These are phyloP conservation scores for Isatis tinctoria DNA, from an alignment of 345 rosid species.

Conservation along the genomic window DNA sequence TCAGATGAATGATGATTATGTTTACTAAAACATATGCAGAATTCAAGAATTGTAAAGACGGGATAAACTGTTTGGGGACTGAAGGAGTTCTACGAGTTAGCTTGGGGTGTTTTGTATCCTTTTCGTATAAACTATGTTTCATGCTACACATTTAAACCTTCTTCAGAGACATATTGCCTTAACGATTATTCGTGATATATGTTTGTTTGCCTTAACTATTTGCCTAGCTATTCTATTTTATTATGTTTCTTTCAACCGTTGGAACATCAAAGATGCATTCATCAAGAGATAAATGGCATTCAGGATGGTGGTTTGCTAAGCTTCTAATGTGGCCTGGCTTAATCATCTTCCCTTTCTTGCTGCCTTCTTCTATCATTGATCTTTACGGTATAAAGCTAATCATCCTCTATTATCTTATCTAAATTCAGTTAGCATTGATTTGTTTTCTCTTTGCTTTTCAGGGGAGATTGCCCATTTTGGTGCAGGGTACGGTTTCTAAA, in stretches of 20 bases:
- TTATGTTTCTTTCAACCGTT: conserved; percentile 71
- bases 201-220: conserved; percentile 28
- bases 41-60: conserved; percentile 63
- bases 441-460: conserved; percentile 33
- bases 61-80: conserved; percentile 68
- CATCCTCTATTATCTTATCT: background rate
- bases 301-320: conserved; percentile 90
- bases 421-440: background rate
- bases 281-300: conserved; percentile 76
- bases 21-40: conserved; percentile 42
- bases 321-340: conserved; percentile 50
- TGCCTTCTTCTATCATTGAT: conserved; percentile 61
- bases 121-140: background rate
- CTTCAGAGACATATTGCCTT: conserved; percentile 29
- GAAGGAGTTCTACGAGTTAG: conserved; percentile 94
- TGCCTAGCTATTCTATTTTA: conserved; percentile 52
- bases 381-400: conserved; percentile 58
- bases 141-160: background rate
- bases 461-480: conserved; percentile 97
- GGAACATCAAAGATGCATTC: conserved; percentile 55
- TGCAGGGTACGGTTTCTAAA: conserved; percentile 62
- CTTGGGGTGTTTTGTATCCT: conserved; percentile 97
- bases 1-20: conserved; percentile 1
- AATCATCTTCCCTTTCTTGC: conserved; percentile 54
- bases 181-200: background rate